Evolutionary conservation across 306 rosid species (phyloP).

Genomic region (Sesbania bispinosa): DNA sequence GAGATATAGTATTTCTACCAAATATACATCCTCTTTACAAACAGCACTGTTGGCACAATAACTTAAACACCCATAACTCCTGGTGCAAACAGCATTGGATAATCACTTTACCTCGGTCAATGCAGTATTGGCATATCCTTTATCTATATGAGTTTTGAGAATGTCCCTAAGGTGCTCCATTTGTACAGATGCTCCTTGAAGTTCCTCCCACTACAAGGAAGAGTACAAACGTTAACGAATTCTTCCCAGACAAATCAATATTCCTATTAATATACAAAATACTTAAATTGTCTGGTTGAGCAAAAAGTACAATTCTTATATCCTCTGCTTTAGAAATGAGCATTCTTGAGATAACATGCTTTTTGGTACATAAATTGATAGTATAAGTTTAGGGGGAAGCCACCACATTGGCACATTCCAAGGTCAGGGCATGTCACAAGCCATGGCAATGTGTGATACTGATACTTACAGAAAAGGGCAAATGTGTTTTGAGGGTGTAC

Average conservation of each 20-base stretch:
- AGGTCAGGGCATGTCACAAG: background rate
- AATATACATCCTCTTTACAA: conserved; percentile 16
- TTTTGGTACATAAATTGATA: background rate
- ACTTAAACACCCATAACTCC: conserved; percentile 7
- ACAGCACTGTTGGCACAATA: background rate
- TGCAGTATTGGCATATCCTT: conserved; percentile 4
- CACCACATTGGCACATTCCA: background rate
- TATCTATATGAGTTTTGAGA: conserved; percentile 47
- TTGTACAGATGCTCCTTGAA: conserved; percentile 67
- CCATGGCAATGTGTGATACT: background rate
- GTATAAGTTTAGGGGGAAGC: background rate
- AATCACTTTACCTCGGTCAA: conserved; percentile 28
- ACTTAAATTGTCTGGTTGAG: conserved; percentile 6
- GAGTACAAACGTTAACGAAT: background rate
- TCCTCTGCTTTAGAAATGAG: background rate
- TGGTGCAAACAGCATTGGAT: background rate
- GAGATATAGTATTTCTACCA: conserved; percentile 15
- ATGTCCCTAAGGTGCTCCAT: conserved; percentile 61
- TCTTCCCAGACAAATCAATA: background rate
- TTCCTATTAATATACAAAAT: background rate
- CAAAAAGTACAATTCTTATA: background rate
- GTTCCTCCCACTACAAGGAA: conserved; percentile 80
- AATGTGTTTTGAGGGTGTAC: background rate
- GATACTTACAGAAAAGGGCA: background rate
- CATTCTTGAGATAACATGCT: background rate